These are phyloP conservation scores for Eutrema salsugineum DNA, from an alignment of 441 rosid genomes.

Conservation along the genomic window DNA sequence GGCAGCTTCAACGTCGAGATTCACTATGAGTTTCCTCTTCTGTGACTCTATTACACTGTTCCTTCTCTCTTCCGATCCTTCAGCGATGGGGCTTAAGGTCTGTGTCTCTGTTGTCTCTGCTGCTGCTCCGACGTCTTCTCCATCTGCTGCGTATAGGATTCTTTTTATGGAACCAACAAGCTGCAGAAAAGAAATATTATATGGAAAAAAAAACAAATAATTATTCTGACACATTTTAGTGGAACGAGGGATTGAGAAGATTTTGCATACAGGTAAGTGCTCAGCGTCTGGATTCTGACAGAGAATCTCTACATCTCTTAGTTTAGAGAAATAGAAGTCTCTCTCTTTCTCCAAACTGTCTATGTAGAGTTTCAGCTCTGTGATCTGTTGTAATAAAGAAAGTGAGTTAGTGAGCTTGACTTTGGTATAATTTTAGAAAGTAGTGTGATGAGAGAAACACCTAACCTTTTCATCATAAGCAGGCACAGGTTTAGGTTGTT, in stretches of 20 bases:
- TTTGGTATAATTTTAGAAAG: background rate
- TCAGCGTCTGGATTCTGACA: constrained; percentile 75
- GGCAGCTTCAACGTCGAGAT: constrained; percentile 70
- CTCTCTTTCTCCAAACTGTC: constrained; percentile 98
- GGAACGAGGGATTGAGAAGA: background rate
- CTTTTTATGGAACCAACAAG: constrained; percentile 75
- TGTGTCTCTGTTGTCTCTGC: constrained; percentile 51
- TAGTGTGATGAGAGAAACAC: background rate
- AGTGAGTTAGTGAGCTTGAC: constrained; percentile 11
- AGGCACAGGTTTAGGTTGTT: constrained; percentile 42
- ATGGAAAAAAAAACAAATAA: background rate
- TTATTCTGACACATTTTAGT: background rate
- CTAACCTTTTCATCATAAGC: constrained; percentile 87
- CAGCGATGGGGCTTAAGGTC: constrained; percentile 73
- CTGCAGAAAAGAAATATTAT: constrained; percentile 31
- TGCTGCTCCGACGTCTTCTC: constrained; percentile 52
- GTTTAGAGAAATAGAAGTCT: constrained; percentile 87
- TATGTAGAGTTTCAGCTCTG: constrained; percentile 83
- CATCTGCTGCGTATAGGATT: constrained; percentile 77
- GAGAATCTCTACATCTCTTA: constrained; percentile 86
- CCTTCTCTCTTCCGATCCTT: constrained; percentile 63
- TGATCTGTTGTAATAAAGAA: constrained; percentile 65
- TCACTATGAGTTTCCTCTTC: constrained; percentile 71
- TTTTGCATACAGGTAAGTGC: constrained; percentile 48
- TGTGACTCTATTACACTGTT: constrained; percentile 46